Percentiles rank a stretch among this genome's conserved stretches.
Conservation (phyloP, 257 asterid species). For the Scutellaria barbata region DNA sequence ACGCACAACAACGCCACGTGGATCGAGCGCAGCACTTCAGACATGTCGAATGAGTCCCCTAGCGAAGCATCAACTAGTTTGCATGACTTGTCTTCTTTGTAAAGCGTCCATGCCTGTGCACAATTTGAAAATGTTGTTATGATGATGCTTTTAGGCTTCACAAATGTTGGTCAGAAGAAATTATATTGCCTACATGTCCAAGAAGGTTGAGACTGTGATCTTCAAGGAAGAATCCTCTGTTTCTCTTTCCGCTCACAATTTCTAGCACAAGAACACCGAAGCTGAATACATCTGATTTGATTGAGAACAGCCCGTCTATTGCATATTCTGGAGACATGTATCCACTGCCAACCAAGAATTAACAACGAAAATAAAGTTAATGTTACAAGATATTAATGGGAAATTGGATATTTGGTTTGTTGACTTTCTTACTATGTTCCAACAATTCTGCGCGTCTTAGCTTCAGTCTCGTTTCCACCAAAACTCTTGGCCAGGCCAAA, state of each 20-base stretch:
- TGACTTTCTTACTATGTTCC: conserved; percentile 18
- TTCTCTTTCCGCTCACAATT: background rate
- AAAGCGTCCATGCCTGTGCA: conserved; percentile 8
- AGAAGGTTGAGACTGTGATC: background rate
- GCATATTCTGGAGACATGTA: conserved; percentile 21
- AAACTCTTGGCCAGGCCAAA: conserved; percentile 23
- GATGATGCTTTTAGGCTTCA: too few relatives aligned
- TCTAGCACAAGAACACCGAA: background rate
- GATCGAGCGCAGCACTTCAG: background rate
- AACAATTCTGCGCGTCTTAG: conserved; percentile 16
- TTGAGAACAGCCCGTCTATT: background rate
- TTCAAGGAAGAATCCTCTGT: background rate
- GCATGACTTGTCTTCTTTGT: background rate
- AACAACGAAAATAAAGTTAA: background rate
- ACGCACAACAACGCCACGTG: conserved; percentile 5
- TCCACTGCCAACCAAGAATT: background rate
- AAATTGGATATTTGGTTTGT: background rate
- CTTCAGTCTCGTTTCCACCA: conserved; percentile 8
- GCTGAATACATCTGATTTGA: background rate
- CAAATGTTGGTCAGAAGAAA: too few relatives aligned
- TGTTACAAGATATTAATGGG: background rate
- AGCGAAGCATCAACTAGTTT: background rate
- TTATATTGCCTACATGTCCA: conserved; percentile 1
- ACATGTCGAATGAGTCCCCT: background rate
- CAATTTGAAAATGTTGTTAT: too few relatives aligned